Evolutionary conservation across 257 asterid genomes (phyloP), one percentile per base, ranked within the genome.

Genomic region (Anisodus tanguticus): DNA sequence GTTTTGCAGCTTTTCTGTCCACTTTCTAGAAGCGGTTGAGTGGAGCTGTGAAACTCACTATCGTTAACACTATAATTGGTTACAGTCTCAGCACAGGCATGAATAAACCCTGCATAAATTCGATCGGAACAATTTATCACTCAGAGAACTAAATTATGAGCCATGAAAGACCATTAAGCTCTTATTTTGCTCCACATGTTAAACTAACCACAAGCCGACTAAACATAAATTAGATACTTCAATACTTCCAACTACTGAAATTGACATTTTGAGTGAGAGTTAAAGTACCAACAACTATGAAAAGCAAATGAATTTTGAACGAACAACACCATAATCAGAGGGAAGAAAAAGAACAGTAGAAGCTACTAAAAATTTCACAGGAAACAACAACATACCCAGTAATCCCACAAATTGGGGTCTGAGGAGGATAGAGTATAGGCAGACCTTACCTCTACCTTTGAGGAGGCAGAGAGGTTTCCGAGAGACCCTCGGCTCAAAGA

Each of bases 91-190:
- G 87, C 89, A 82, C 68, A 89, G 31, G 89, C 69, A 15, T 87
- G 84, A 39, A 87, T 84, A 60, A 86, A 89, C 54, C 98, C 98
- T 96, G 95, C 91, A 92, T 80, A 66, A 55, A 69, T 39, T 54
- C 87, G 87, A 74, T 80, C 41, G n/a, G 9, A 26, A 81, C 9
- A 8, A 51, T 15, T 10, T 6, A 53, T 51, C 43, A 82, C 2
- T 26, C 68, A 53, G 19, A 51, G 2, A 81, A 45, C 67, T 39
- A 82, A n/a, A 51, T 4, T 11, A 76, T 49, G 64, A 26, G 78
- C 22, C 19, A 22, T 13, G 11, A 82, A 31, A 82, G 47, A 82
- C 47, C 45, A 6, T 66, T 3, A 16, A 16, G 8, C 3, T 45
- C 84, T 12, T 35, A 35, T 12, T 54, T 53, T 7, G 15, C 64